Conservation (phyloP, 2,329 filamentous ascomycete species). For the Leptosphaerulina australis region DNA sequence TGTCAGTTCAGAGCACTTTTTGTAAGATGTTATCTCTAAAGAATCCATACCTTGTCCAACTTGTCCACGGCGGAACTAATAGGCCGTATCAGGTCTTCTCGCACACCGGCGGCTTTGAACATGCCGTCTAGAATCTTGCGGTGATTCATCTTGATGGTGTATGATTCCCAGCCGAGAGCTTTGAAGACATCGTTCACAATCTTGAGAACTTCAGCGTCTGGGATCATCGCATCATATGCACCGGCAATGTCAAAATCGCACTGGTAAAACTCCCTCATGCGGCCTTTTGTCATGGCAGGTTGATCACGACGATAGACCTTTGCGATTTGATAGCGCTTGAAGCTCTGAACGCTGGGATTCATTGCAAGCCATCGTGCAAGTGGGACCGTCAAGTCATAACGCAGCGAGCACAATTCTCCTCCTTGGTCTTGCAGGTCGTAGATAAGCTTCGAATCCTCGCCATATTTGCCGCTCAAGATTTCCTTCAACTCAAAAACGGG, state of each 20-base stretch:
- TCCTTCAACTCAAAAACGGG: conserved; percentile 86
- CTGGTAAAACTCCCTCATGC: conserved; percentile 96
- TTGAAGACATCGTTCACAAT: conserved; percentile 88
- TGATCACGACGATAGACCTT: conserved; percentile 87
- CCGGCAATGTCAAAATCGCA: conserved; percentile 95
- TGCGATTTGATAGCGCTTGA: conserved; percentile 94
- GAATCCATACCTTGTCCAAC: conserved; percentile 73
- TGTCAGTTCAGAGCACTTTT: conserved; percentile 18
- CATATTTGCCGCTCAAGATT: conserved; percentile 87
- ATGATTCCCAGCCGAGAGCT: conserved; percentile 73
- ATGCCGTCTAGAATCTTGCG: conserved; percentile 91
- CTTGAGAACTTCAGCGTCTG: conserved; percentile 85
- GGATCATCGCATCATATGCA: conserved; percentile 85
- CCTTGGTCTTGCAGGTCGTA: conserved; percentile 89
- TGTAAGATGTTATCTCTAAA: background rate
- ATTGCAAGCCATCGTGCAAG: conserved; percentile 93
- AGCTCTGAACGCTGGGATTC: conserved; percentile 80
- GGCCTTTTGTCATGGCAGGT: conserved; percentile 80
- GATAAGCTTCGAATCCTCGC: conserved; percentile 90
- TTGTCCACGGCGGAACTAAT: conserved; percentile 96
- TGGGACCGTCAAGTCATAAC: conserved; percentile 87
- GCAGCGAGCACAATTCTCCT: conserved; percentile 81
- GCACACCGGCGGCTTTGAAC: conserved; percentile 89
- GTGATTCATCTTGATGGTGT: conserved; percentile 94
- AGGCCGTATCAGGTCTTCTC: conserved; percentile 80